Evolutionary conservation across 2,329 filamentous ascomycete genomes (phyloP).

Genomic region (Fusarium papillatum): DNA sequence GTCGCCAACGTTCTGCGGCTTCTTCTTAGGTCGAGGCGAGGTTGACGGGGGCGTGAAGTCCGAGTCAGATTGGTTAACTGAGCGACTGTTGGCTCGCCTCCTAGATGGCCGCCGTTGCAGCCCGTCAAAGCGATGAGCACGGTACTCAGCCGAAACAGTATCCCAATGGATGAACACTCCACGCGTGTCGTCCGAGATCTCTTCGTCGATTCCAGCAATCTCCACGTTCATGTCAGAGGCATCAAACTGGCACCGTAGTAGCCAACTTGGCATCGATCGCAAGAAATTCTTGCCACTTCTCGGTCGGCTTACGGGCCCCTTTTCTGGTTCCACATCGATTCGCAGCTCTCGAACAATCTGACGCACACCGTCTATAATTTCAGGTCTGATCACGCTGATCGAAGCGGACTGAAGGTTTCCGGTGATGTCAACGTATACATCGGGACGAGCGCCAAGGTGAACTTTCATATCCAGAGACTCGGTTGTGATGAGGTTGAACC

Average conservation of each 20-base stretch:
- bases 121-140: slow-evolving; percentile 81
- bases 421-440: slow-evolving; percentile 84
- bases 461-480: slow-evolving; percentile 91
- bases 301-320: slow-evolving; percentile 62
- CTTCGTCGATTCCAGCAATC: slow-evolving; percentile 87
- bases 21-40: slow-evolving; percentile 62
- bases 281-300: slow-evolving; percentile 76
- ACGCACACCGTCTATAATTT: slow-evolving; percentile 92
- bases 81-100: slow-evolving; percentile 81
- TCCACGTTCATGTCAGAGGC: slow-evolving; percentile 92
- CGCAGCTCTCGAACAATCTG: slow-evolving; percentile 91
- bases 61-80: slow-evolving; percentile 76
- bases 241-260: slow-evolving; percentile 86
- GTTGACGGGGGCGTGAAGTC: slow-evolving; percentile 61
- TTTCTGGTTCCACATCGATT: slow-evolving; percentile 75
- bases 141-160: slow-evolving; percentile 90
- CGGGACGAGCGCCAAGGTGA: slow-evolving; percentile 86
- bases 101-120: slow-evolving; percentile 70
- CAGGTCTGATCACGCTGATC: slow-evolving; percentile 89
- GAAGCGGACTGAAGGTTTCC: slow-evolving; percentile 90
- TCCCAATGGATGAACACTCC: slow-evolving; percentile 91
- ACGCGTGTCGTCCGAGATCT: slow-evolving; percentile 84
- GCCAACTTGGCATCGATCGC: slow-evolving; percentile 85
- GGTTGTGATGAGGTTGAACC: slow-evolving; percentile 89
- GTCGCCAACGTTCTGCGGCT: slow-evolving; percentile 73